Conservation (phyloP, 2,329 filamentous ascomycete genomes). For the Salinomyces thailandicus region DNA sequence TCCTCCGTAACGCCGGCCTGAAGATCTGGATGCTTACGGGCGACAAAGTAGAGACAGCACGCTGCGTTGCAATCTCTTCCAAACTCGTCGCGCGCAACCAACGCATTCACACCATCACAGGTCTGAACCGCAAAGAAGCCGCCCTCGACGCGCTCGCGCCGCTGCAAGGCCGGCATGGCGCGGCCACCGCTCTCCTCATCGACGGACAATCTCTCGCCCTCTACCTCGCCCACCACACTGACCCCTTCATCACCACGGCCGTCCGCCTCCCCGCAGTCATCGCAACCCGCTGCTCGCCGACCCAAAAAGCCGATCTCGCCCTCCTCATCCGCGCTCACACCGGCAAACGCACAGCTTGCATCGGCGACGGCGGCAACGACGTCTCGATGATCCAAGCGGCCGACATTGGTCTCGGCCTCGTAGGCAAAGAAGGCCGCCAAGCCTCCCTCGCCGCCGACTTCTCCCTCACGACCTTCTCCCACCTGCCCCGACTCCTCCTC, state of each 20-base stretch:
- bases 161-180: constrained; percentile 70
- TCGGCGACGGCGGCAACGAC: constrained; percentile 95
- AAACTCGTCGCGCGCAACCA: constrained; percentile 90
- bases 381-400: constrained; percentile 99
- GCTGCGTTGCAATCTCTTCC: constrained; percentile 89
- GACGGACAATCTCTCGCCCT: constrained; percentile 84
- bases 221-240: constrained; percentile 70
- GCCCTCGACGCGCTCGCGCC: constrained; percentile 85
- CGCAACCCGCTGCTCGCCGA: constrained; percentile 91
- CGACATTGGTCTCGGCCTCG: constrained; percentile 94
- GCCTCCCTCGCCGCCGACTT: constrained; percentile 93
- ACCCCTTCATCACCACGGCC: constrained; percentile 78
- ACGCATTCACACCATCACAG: constrained; percentile 82
- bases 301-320: constrained; percentile 91
- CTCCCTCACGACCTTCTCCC: constrained; percentile 87
- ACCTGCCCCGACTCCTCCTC: constrained; percentile 91
- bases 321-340: constrained; percentile 82
- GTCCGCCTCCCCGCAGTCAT: constrained; percentile 85
- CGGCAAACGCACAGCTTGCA: constrained; percentile 92
- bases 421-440: constrained; percentile 93
- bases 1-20: constrained; percentile 91
- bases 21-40: constrained; percentile 99
- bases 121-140: constrained; percentile 64
- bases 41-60: constrained; percentile 95
- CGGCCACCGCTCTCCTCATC: constrained; percentile 68